Conservation (phyloP, 257 asterid genomes). For the Linderniella brevidens region DNA sequence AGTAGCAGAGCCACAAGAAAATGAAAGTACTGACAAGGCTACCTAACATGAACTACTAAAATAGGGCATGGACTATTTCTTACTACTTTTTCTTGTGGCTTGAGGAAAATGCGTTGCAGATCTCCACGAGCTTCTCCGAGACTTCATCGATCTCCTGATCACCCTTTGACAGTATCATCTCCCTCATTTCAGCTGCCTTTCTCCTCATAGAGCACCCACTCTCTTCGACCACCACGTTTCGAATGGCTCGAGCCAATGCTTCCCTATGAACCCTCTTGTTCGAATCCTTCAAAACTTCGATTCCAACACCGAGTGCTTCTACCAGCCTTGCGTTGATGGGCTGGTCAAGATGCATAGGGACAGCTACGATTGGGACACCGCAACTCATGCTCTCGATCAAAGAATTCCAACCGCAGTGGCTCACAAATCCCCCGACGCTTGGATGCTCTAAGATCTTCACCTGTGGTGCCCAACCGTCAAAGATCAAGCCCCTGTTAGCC, state of each 20-base stretch:
- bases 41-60: too few species aligned
- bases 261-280: not conserved
- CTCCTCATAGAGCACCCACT: not conserved
- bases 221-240: not conserved
- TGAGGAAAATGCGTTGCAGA: too few species aligned
- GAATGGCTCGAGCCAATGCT: not conserved
- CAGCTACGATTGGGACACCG: conserved; percentile 37
- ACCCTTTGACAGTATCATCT: not conserved
- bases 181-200: not conserved
- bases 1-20: too few species aligned
- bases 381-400: conserved; percentile 32
- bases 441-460: conserved; percentile 23
- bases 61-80: too few species aligned
- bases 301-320: not conserved
- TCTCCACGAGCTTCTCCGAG: not conserved
- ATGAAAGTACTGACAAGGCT: too few species aligned
- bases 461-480: conserved; percentile 51
- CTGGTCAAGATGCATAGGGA: conserved; percentile 38
- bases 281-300: not conserved
- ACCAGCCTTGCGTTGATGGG: not conserved
- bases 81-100: too few species aligned
- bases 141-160: conserved; percentile 1
- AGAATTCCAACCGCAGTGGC: conserved; percentile 60
- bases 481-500: conserved; percentile 24
- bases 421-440: conserved; percentile 41